Evolutionary conservation across 139 green algal species (phyloP).

Genomic region (Chlorella sorokiniana): DNA sequence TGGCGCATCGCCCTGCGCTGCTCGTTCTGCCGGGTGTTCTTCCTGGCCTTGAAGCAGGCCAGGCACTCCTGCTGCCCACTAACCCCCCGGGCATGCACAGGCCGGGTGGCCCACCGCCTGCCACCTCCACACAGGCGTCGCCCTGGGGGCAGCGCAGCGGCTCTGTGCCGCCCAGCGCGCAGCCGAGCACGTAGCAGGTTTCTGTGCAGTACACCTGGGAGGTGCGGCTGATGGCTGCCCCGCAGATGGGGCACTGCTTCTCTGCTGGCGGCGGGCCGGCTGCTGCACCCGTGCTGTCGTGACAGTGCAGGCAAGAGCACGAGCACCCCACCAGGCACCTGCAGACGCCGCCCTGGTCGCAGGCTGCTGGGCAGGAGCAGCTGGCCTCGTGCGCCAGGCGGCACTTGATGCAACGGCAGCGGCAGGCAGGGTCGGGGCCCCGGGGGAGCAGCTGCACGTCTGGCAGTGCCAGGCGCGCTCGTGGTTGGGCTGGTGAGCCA

Average conservation of each 20-base stretch:
- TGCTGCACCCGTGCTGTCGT: neutral
- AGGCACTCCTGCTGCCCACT: no score
- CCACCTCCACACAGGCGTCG: neutral
- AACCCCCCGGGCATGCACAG: no score
- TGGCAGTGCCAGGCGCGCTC: neutral
- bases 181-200: neutral
- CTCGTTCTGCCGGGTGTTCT: no score
- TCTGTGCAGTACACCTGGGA: neutral
- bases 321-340: neutral
- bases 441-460: neutral
- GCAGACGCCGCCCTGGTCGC: neutral
- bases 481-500: neutral
- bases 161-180: neutral
- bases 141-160: neutral
- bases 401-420: neutral
- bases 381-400: neutral
- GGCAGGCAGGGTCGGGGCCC: neutral
- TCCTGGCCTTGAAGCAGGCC: no score
- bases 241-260: neutral
- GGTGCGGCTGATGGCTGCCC: no score
- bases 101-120: neutral
- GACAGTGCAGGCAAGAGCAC: neutral
- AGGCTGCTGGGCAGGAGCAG: neutral
- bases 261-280: neutral
- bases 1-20: no score